Evolutionary conservation across 139 green algal species (phyloP).

Genomic region (Pedinophyceae sp.): DNA sequence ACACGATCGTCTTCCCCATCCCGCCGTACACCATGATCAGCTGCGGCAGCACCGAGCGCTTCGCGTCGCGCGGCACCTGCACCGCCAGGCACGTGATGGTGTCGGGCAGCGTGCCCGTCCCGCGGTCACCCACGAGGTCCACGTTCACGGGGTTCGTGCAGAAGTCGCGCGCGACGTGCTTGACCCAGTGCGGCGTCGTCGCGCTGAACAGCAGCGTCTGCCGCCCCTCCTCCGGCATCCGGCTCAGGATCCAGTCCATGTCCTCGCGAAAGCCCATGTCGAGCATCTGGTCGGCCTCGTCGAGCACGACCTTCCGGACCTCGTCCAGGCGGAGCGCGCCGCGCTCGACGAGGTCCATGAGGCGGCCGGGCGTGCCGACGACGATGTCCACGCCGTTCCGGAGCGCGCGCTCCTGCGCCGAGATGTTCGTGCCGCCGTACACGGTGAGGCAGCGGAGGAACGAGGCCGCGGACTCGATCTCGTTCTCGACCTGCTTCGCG

Average conservation of each 20-base stretch:
- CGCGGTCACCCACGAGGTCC: slow-evolving; percentile 81
- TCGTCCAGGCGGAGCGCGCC: slow-evolving; percentile 50
- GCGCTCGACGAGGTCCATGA: slow-evolving; percentile 90
- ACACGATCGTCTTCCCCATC: slow-evolving; percentile 5
- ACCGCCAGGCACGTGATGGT: slow-evolving; percentile 18
- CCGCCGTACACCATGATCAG: slow-evolving; percentile 61
- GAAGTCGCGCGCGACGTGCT: slow-evolving; percentile 64
- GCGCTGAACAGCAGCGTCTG: slow-evolving; percentile 96
- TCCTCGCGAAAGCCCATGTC: slow-evolving; percentile 95
- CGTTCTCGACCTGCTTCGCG: slow-evolving; percentile 87
- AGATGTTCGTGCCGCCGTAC: slow-evolving; percentile 76
- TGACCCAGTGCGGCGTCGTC: slow-evolving; percentile 91
- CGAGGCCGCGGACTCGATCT: slow-evolving; percentile 64
- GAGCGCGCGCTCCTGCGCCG: slow-evolving; percentile 44
- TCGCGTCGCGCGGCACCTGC: slow-evolving; percentile 18
- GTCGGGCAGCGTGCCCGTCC: slow-evolving; percentile 42
- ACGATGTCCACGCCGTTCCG: slow-evolving; percentile 73
- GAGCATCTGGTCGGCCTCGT: slow-evolving; percentile 98
- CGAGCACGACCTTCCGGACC: slow-evolving; percentile 76
- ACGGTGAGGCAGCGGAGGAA: slow-evolving; percentile 48
- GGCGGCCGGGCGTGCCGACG: slow-evolving; percentile 86
- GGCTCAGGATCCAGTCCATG: slow-evolving; percentile 81
- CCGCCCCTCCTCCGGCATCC: slow-evolving; percentile 35
- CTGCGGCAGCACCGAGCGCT: slow-evolving; percentile 59
- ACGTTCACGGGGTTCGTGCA: slow-evolving; percentile 61